Base-by-base conservation (phyloP, 805 yeast genomes). In the Pichia phayaonensis region DNA sequence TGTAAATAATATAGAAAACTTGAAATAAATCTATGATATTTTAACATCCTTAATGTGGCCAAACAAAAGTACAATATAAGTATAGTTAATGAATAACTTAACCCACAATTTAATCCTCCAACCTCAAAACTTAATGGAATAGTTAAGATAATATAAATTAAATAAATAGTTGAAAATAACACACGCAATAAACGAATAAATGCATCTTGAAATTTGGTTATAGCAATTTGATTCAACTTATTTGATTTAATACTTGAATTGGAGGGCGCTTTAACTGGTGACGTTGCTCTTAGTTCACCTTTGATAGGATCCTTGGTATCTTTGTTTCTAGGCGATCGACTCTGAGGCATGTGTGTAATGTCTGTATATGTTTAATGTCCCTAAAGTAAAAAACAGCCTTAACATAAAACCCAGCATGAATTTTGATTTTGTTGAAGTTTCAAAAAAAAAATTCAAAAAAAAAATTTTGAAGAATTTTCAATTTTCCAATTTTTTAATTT, bases 111-210 rank as follows among this genome's bases (percentile, higher is more conserved):
- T 20, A 83, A 76, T 1, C 98, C 97, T 11, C 98, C 98, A 39
- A 89, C 84, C 61, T 92, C 96, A 67, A 94, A 94, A 23, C 97
- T 86, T 54, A 94, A 75, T 5, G 98, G 98, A 8, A 94, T 85
- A 2, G 97, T 85, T 29, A 90, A 72, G 27, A 90, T 76, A 13
- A 88, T 81, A 46, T 87, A 76, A 7, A 77, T 64, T 48, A 89
- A 71, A 61, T 90, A 89, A 29, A 85, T 66, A 1, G 79, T 67
- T 0, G 86, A 79, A 52, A 81, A 69, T 16, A 76, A 39, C 23
- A 71, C 67, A 47, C 76, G 60, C 22, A 71, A 46, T 1, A 38
- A 22, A 16, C 47, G 38, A 21, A 48, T 44, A 3, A 59, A 8
- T 1, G 59, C 56, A 31, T 56, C 60, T 24, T 47, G 54, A 13